A percentile compares a stretch with the other conserved stretches of the same genome.
Evolutionary conservation across 1,284 basidiomycete species (phyloP).

Genomic region (Chalciporus sp.): DNA sequence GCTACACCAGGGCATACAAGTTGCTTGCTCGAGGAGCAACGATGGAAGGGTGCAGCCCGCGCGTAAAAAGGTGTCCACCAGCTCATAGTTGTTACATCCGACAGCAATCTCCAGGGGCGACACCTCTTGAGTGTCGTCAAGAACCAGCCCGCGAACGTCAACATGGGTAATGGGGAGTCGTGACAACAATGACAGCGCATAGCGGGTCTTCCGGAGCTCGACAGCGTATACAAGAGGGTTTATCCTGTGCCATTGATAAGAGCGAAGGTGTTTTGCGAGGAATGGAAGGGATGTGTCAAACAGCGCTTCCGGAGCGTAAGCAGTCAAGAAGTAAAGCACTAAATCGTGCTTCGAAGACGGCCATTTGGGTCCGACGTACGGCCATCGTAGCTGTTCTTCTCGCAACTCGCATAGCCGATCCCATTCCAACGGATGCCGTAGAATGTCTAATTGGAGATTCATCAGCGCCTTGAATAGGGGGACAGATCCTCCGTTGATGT

Average conservation of each 20-base stretch:
- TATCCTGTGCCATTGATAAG: not conserved
- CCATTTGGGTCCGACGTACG: too few species aligned
- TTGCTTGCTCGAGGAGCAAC: not conserved
- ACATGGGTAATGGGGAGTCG: too few species aligned
- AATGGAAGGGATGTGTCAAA: constrained; percentile 1
- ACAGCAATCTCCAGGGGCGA: constrained; percentile 13
- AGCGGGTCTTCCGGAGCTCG: too few species aligned
- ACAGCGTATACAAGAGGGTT: too few species aligned
- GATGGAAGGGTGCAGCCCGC: constrained; percentile 12
- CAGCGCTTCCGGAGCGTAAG: not conserved
- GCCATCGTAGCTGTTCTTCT: too few species aligned
- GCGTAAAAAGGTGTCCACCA: constrained; percentile 7
- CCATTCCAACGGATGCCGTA: too few species aligned
- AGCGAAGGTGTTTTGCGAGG: too few species aligned
- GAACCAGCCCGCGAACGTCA: not conserved
- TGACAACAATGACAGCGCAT: too few species aligned
- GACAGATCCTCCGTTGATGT: not conserved
- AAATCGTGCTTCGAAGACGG: too few species aligned
- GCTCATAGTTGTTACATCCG: accelerated
- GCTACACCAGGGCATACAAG: not conserved
- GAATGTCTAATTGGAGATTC: too few species aligned
- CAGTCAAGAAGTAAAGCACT: too few species aligned
- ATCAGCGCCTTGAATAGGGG: constrained; percentile 6
- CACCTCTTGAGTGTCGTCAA: not conserved
- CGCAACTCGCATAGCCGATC: too few species aligned